Base-by-base conservation (phyloP, 345 rosid species). In the Cardiospermum halicacabum region DNA sequence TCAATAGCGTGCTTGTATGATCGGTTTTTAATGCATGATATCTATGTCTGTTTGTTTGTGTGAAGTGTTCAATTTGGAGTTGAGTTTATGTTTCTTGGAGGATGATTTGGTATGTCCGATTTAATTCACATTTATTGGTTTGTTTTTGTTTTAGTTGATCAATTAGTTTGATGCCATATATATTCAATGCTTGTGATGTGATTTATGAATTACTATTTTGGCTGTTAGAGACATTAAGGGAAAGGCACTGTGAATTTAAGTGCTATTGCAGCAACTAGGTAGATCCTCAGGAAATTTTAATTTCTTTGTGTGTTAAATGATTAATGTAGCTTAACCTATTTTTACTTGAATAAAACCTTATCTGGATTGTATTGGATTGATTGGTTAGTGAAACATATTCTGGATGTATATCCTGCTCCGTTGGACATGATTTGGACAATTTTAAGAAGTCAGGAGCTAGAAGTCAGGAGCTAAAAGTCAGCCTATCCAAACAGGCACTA, bases 1-100 rank as follows among this genome's bases (percentile, higher is more conserved):
- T 11, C 57, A 32, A 64, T 54, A 34, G 39, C 60, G 21, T 37
- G 21, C 27, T 47, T 63, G 55, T 69, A 50, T 34, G 27, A 40
- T 54, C 57, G 10, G 47, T 50, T 19, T 54, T 34, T 53, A 22
- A 5, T 9, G 5, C 15, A 19, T 18, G 30, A 12, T 43, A 16
- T 55, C 50, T 25, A 11, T 27, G 7, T 66, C n/a, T 60, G 45
- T 13, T 7, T 53, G 40, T 65, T 34, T 10, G 9, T 56, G 53
- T 25, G 45, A 30, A 21, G 8, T 49, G 39, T 16, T 54, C 6
- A 18, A 65, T 39, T 65, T 32, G 42, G 36, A 27, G 31, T 32
- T 63, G 25, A 6, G 28, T 49, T 32, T 63, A 24, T 3, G 28
- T 49, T 37, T 39, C 39, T 30, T 11, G 30, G 56, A 40, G 28